Conservation (phyloP, 2,329 filamentous ascomycete species). For the Penicillium sp. region DNA sequence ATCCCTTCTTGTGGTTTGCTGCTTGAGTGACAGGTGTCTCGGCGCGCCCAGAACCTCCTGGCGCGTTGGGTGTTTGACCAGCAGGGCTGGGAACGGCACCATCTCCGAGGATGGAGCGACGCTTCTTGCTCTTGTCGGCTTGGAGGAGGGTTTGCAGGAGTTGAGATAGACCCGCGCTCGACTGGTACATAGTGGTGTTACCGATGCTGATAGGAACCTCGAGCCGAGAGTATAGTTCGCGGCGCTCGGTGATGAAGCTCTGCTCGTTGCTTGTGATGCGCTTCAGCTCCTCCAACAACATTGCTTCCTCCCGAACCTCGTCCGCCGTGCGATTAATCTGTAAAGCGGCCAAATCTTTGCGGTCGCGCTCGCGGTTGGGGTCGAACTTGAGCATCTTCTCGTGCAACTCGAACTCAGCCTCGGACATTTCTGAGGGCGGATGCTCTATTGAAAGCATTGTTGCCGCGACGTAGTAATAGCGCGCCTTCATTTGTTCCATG, state of each 20-base stretch:
- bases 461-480: constrained; percentile 85
- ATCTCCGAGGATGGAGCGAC: constrained; percentile 70
- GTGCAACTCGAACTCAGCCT: constrained; percentile 77
- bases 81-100: constrained; percentile 51
- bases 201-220: constrained; percentile 74
- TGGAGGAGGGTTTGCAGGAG: constrained; percentile 80
- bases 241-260: constrained; percentile 81
- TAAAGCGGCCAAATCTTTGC: constrained; percentile 82
- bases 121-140: constrained; percentile 87
- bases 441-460: constrained; percentile 80
- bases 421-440: constrained; percentile 83
- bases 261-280: constrained; percentile 87
- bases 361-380: constrained; percentile 71
- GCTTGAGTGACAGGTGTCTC: constrained; percentile 38
- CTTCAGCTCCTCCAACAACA: constrained; percentile 84
- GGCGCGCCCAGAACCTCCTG: constrained; percentile 39
- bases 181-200: constrained; percentile 76
- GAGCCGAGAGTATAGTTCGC: constrained; percentile 81
- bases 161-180: constrained; percentile 75
- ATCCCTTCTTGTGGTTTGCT: constrained; percentile 39
- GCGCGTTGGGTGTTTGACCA: constrained; percentile 54
- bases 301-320: constrained; percentile 89
- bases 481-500: constrained; percentile 87
- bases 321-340: constrained; percentile 78
- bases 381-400: constrained; percentile 88